Base-by-base conservation (phyloP, 352 stramenopile genomes). In the Phytophthora colocasiae region DNA sequence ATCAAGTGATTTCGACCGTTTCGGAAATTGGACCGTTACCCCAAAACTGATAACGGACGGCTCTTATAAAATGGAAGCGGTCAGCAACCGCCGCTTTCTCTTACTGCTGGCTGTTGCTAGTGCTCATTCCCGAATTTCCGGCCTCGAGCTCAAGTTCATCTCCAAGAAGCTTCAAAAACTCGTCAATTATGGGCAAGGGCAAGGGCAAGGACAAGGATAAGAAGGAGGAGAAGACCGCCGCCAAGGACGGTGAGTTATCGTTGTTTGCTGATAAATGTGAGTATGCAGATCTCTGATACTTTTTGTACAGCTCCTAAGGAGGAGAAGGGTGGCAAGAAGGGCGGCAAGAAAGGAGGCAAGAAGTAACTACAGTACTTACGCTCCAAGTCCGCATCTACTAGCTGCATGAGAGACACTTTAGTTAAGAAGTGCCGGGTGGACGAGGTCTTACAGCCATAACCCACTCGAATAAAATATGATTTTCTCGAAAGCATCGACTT, bases 271-370 rank as follows among this genome's bases (percentile, higher is more conserved):
- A 29, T 52, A 15, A n/a, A 4, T 63, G 29, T 52, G 22, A 56
- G 39, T 43, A 3, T 58, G 48, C 24, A 38, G 12, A 14, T 2
- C 6, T 14, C 41, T 71, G 15, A 69, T 31, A 8, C 47, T 45
- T 17, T 55, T 43, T 12, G 22, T 15, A 5, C 57, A 79, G 71
- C 65, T 58, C 63, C 67, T 19, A 62, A 71, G 56, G 67, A 75
- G 7, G 69, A 69, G 58, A 72, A 74, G 49, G 61, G 54, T 6
- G 67, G 44, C 41, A 79, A 76, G 66, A 78, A 78, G 55, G 69
- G 68, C 19, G 74, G 70, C 63, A 86, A 86, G 69, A 86, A 86
- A 62, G 70, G 76, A 48, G 68, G 65, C 67, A 87, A 87, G 78
- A 85, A 87, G 76, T 84, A 81, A 67, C 3, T 7, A 45, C 22